Evolutionary conservation across 306 rosid species (phyloP), one percentile per base, ranked within the genome.

Genomic region (Betula pendula): DNA sequence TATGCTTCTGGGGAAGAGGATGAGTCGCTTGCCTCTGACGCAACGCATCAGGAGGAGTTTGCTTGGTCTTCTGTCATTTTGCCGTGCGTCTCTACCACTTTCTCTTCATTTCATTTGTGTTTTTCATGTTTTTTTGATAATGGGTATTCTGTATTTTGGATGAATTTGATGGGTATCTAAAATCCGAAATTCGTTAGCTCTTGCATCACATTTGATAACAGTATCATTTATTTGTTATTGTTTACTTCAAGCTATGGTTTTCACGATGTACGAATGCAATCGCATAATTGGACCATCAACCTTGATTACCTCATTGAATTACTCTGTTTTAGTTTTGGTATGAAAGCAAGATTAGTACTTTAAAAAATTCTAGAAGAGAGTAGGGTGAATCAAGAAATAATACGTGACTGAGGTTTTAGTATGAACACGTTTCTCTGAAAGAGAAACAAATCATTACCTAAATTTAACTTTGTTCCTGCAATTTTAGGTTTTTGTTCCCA

Each of bases 401-500:
- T 33, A 15, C 31, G 14, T 42, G 73, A 53, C 40, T 52, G n/a
- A 27, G 35, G 53, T 45, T 77, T 38, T 27, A 27, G 24, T 72
- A 7, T 40, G 25, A 5, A 60, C 17, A 22, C n/a, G 2, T 68
- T 31, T 70, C 27, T 81, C 22, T 77, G 31, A 12, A 40, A 76
- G 27, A 59, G 43, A 49, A 11, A 48, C 52, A 76, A 72, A 81
- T 75, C 58, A 29, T 38, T 66, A 35, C 38, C 20, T 44, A 50
- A 2, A 75, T 76, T 78, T 77, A 48, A 82, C 13, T 63, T 44
- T 42, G 22, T 33, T 74, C 9, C 27, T 77, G 84, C 53, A 80
- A 82, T 76, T 80, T 42, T 77, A 95, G 97, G 89, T 95, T 95
- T 81, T 65, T 95, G 76, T 92, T 94, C 80, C 98, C 98, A 31